Conservation (phyloP, 345 rosid species). For the Euclidium syriacum region DNA sequence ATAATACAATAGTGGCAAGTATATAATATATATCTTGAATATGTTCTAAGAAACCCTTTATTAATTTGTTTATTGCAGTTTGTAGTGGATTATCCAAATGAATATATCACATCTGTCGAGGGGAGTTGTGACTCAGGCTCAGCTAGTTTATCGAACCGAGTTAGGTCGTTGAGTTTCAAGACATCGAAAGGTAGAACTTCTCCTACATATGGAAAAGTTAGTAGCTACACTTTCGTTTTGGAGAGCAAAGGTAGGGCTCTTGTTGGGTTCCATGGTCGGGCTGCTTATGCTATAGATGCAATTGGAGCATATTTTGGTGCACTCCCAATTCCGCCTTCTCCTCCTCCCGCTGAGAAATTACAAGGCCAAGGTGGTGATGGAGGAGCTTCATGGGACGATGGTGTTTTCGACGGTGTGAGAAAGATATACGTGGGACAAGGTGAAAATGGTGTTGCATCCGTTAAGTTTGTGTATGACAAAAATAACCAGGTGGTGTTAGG, state of each 20-base stretch:
- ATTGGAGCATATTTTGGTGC: conserved; percentile 9
- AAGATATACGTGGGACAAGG: conserved; percentile 7
- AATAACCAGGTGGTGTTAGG: not conserved
- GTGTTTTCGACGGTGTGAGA: conserved; percentile 1
- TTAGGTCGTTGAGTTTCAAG: conserved; percentile 3
- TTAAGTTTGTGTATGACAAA: conserved; percentile 1
- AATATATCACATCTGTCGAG: conserved; percentile 10
- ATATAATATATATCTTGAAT: too few species aligned
- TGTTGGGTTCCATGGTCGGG: conserved; percentile 29
- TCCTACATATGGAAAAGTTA: not conserved
- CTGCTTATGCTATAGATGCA: not conserved
- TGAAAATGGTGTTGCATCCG: not conserved
- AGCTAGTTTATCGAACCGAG: too few species aligned
- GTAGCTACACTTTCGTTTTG: not conserved
- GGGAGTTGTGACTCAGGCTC: too few species aligned
- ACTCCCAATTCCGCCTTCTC: not conserved
- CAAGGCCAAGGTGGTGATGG: conserved; percentile 19
- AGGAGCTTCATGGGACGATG: conserved; percentile 22
- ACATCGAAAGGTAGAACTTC: conserved; percentile 9
- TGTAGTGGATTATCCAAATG: not conserved
- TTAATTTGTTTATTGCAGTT: not conserved
- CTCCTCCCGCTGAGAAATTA: not conserved
- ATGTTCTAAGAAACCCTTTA: too few species aligned
- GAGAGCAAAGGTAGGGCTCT: conserved; percentile 3
- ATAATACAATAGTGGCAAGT: too few species aligned